These are phyloP conservation scores for Apocynum venetum DNA, from an alignment of 257 asterid species.

Conservation along the genomic window DNA sequence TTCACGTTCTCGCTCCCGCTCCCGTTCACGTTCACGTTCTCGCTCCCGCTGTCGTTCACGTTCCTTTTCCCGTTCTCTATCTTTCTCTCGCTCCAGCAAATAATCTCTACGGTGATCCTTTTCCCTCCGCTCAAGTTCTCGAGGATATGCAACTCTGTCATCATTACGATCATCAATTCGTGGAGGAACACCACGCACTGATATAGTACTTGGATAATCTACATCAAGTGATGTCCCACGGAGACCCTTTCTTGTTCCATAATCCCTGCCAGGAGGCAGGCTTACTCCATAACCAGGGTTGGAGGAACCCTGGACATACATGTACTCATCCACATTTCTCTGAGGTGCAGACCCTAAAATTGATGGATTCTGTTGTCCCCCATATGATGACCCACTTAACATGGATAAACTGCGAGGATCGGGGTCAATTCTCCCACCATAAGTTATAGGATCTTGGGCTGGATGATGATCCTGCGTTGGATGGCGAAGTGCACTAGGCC, in stretches of 20 bases:
- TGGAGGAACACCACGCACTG: slow-evolving; percentile 52
- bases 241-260: slow-evolving; percentile 86
- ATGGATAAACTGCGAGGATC: slow-evolving; percentile 59
- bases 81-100: slow-evolving; percentile 73
- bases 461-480: slow-evolving; percentile 45
- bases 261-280: slow-evolving; percentile 98
- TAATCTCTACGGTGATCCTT: slow-evolving; percentile 52
- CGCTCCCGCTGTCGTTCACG: slow-evolving; percentile 53
- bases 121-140: slow-evolving; percentile 72
- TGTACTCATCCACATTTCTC: slow-evolving; percentile 59
- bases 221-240: slow-evolving; percentile 54
- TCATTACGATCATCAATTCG: slow-evolving; percentile 65
- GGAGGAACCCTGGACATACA: slow-evolving; percentile 60
- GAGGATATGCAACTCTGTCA: slow-evolving; percentile 55
- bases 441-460: slow-evolving; percentile 67
- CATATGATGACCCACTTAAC: slow-evolving; percentile 56
- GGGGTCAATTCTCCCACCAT: slow-evolving; percentile 67
- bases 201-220: slow-evolving; percentile 54
- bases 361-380: slow-evolving; percentile 73
- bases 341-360: slow-evolving; percentile 91
- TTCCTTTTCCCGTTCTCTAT: slow-evolving; percentile 69
- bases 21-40: slow-evolving; percentile 54
- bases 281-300: slow-evolving; percentile 98
- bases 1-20: slow-evolving; percentile 46
- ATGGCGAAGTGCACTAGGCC: slow-evolving; percentile 45